Evolutionary conservation across 2,329 filamentous ascomycete genomes (phyloP).

Genomic region (Annulohypoxylon truncatum): DNA sequence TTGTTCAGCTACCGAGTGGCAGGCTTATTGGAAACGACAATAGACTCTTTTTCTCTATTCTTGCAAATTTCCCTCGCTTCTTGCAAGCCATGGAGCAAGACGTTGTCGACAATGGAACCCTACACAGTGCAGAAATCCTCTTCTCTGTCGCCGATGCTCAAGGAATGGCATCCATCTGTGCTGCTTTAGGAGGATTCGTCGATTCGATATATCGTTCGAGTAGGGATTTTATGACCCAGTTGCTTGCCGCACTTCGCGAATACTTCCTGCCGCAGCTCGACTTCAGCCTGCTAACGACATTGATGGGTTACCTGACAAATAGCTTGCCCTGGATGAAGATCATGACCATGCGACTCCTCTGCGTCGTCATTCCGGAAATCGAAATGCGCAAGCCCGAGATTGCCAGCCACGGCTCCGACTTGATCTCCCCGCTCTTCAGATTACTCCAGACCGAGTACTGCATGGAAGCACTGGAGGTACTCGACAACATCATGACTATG

Average conservation of each 20-base stretch:
- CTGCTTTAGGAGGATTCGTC: slow-evolving; percentile 77
- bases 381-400: slow-evolving; percentile 95
- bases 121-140: slow-evolving; percentile 75
- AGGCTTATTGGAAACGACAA: slow-evolving; percentile 83
- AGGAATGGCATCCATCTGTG: slow-evolving; percentile 73
- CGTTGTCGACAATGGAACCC: slow-evolving; percentile 64
- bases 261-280: slow-evolving; percentile 86
- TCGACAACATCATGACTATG: slow-evolving; percentile 96
- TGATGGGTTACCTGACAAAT: slow-evolving; percentile 93
- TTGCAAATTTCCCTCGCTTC: slow-evolving; percentile 92
- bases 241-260: slow-evolving; percentile 78
- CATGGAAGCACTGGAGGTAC: slow-evolving; percentile 88
- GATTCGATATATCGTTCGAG: slow-evolving; percentile 73
- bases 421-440: slow-evolving; percentile 91
- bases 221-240: slow-evolving; percentile 80
- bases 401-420: slow-evolving; percentile 88
- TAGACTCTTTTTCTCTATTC: slow-evolving; percentile 83
- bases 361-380: slow-evolving; percentile 85
- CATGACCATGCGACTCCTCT: slow-evolving; percentile 91
- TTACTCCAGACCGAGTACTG: slow-evolving; percentile 94
- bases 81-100: slow-evolving; percentile 80
- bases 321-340: slow-evolving; percentile 89
- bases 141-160: slow-evolving; percentile 79
- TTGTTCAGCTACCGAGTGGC: slow-evolving; percentile 83
- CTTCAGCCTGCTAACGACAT: slow-evolving; percentile 85